Evolutionary conservation across 1,284 basidiomycete species (phyloP), one percentile per base, ranked within the genome.

Genomic region (Sporisorium graminicola): DNA sequence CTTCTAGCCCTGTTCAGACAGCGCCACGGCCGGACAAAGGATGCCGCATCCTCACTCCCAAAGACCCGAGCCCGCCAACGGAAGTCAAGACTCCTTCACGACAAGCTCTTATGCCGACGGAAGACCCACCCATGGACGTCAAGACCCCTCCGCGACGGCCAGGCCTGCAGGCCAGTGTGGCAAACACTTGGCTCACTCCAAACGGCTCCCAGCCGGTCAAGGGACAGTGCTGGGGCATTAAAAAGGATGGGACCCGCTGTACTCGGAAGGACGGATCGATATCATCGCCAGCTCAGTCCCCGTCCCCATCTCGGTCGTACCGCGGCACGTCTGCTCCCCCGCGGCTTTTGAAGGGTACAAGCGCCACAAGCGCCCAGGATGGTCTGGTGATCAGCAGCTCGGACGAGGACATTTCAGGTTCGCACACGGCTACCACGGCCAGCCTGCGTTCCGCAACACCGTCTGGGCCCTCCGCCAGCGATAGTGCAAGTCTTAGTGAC

Each of bases 211-310:
- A 47, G 16, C 79, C 79, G 2, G 63, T 55, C 1, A 51, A 37
- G 20, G 65, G 69, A 2, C 79, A 82, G 22, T 82, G 80, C 58
- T 78, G 77, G 77, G 80, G 80, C 3, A 80, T 79, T 42, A 79
- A 70, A 16, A 58, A 67, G 50, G 76, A 82, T 37, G 76, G 76
- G 0, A 53, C 55, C 7, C 52, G 80, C 10, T 82, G 80, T 53
- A 79, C 68, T 3, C 64, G 78, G 3, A 64, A 58, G 16, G 59
- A 59, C 13, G 37, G 42, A 14, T 16, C 51, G 24, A 14, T 14
- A 22, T 16, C 27, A 27, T 20, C 29, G 24, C 20, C 33, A 18
- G 13, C 47, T n/a, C 8, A 6, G 24, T 12, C 40, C 26, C 5
- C 24, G 40, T 40, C 40, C 47, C 16, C 47, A 22, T 20, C 31